Evolutionary conservation across 495 filamentous ascomycete genomes (phyloP), one percentile per base, ranked within the genome.

Genomic region (Penicillium crystallinum): DNA sequence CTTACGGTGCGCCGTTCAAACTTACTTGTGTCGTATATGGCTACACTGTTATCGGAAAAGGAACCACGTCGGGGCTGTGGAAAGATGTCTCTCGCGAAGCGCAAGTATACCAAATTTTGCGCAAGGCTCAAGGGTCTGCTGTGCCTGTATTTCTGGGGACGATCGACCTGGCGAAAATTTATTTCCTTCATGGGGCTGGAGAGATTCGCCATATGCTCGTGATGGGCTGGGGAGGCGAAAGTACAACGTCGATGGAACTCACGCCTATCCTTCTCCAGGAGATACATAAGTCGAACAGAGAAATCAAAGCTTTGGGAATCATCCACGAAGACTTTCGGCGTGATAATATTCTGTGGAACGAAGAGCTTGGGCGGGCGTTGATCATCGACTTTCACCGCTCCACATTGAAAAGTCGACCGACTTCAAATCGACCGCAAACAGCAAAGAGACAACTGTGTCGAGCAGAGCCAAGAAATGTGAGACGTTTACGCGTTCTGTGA

Each of bases 41-140:
- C 12, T 80, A 81, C 42, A 78, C 73, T 4, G 63, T 81, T 22
- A 60, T 77, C 37, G 62, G 61, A 12, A 81, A 81, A 63, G 76
- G 71, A 17, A 79, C 76, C 15, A 63, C 63, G 2, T 55, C 46
- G 8, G 52, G 25, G 12, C 62, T 72, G 33, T 67, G 60, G 52
- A 52, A 52, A 15, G 56, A 70, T 36, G 66, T 79, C 15, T 61
- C 71, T 19, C 66, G 72, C 42, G 70, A 79, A 67, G 66, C 61
- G 12, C 47, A 58, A 14, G 61, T 81, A 9, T 79, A 80, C 51
- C 43, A 47, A 19, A 61, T 67, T 21, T 57, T 78, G 10, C 53
- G 54, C 21, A 55, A 60, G 29, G 46, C 68, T n/a, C 68, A 79
- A 56, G 75, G 71, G 11, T 52, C 61, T 46, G 44, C 56, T 48